These are phyloP conservation scores for Melastoma malabathricum DNA, from an alignment of 345 rosid genomes.

Conservation along the genomic window DNA sequence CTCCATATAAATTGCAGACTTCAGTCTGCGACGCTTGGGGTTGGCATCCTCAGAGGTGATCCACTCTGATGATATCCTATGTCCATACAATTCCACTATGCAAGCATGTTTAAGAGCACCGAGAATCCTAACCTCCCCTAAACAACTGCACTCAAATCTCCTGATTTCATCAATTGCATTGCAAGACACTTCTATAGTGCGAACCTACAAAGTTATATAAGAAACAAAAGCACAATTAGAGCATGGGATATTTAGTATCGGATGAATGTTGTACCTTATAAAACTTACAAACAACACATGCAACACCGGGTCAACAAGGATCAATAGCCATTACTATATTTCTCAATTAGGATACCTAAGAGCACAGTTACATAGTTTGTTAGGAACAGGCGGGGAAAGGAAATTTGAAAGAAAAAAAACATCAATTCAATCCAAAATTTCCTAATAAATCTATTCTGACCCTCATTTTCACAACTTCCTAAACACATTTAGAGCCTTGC, in stretches of 20 bases:
- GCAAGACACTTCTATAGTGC: constrained; percentile 41
- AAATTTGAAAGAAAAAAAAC: no score
- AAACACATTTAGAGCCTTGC: no score
- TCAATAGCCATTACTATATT: no score
- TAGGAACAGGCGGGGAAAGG: no score
- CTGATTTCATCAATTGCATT: constrained; percentile 42
- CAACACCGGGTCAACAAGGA: no score
- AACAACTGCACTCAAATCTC: constrained; percentile 68
- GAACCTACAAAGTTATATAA: constrained; percentile 41
- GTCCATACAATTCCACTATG: constrained; percentile 81
- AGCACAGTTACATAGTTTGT: no score
- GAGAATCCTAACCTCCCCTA: constrained; percentile 80
- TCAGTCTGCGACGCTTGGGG: constrained; percentile 32
- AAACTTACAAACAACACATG: no score
- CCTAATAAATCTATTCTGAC: no score
- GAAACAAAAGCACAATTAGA: background rate
- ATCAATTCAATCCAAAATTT: no score
- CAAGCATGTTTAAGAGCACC: constrained; percentile 71
- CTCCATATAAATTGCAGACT: constrained; percentile 79
- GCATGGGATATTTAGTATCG: background rate
- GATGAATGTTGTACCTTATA: no score
- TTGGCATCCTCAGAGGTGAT: constrained; percentile 42
- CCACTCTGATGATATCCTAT: constrained; percentile 73
- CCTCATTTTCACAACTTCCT: no score
- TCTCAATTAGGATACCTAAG: no score